Evolutionary conservation across 2,329 filamentous ascomycete species (phyloP), one percentile per base, ranked within the genome.

Genomic region (Fusarium burgessii): DNA sequence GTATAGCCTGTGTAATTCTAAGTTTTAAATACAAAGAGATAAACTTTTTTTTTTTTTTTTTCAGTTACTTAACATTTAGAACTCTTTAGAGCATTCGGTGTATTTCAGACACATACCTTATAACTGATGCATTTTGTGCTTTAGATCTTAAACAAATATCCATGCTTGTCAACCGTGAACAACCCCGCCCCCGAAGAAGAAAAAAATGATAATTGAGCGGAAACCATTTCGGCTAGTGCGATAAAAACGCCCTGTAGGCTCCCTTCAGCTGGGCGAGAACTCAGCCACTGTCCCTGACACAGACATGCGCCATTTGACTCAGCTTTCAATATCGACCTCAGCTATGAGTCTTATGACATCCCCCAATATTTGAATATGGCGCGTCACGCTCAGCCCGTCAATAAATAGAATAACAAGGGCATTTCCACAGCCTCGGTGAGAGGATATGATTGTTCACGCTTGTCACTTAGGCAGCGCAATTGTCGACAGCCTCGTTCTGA

Each of bases 261-360:
- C 47, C 52, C 58, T 68, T 32, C 47, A 62, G 49, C 61, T 58
- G 62, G 68, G 74, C 70, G 59, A 68, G 23, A 47, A 42, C 74
- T 70, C 60, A 70, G 74, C 70, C 74, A 70, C 54, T 55, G 55
- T 40, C 18, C 50, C 36, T 35, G 57, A 60, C 55, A 57, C 35
- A 55, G 60, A 57, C 54, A 36, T 59, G 58, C 68, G 55, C 59
- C 57, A 50, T 57, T 73, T 42, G 46, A 55, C 51, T 69, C 70
- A 65, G 68, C 64, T 71, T 58, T 55, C 32, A 50, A 50, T 50
- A 36, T 41, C 46, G 25, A 55, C n/a, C 18, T 35, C 23, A 20
- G 47, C 40, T 65, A 38, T 42, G 43, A 57, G 68, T 59, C 73
- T 70, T 65, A 62, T 74, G 72, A 66, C 58, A 27, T 55, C 29